phyloP scores from a whole-genome alignment of 352 stramenopile genomes.

The Phytophthora macrochlamydospora region DNA sequence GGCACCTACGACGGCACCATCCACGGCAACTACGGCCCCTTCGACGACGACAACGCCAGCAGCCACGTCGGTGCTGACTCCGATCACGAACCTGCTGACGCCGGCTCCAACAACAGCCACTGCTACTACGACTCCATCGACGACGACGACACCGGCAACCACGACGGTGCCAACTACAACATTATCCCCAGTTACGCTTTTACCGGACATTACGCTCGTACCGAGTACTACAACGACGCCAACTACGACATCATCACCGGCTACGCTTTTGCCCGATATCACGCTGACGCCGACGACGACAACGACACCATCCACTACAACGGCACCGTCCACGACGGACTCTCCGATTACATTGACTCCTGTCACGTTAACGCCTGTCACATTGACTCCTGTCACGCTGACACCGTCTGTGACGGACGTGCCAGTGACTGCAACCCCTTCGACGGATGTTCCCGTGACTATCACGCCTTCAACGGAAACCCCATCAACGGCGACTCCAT shows the following conservation, averaged over 20 bases:
- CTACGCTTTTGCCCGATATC: constrained; percentile 14
- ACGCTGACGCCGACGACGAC: constrained; percentile 18
- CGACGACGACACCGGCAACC: constrained; percentile 16
- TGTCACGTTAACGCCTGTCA: constrained; percentile 4
- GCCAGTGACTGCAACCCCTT: constrained; percentile 3
- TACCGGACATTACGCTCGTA: constrained; percentile 21
- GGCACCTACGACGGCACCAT: constrained; percentile 6
- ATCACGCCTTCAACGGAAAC: constrained; percentile 1
- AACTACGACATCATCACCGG: constrained; percentile 15
- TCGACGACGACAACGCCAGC: constrained; percentile 5
- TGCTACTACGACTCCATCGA: constrained; percentile 15
- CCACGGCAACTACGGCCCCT: constrained; percentile 5
- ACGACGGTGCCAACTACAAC: constrained; percentile 14
- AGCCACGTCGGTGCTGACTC: constrained; percentile 2
- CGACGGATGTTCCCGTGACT: constrained; percentile 11
- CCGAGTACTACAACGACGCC: constrained; percentile 6
- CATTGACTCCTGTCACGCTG: constrained; percentile 3
- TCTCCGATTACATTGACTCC: constrained; percentile 13
- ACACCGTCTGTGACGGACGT: constrained; percentile 10
- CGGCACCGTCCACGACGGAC: constrained; percentile 8
- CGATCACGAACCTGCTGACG: constrained; percentile 13
- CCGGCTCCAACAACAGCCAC: constrained; percentile 7
- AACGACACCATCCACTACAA: constrained; percentile 3
- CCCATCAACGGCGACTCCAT: not conserved
- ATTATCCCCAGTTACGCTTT: not conserved